Conservation (phyloP, 495 filamentous ascomycete genomes). For the Podospora bellae-mahoneyi region DNA sequence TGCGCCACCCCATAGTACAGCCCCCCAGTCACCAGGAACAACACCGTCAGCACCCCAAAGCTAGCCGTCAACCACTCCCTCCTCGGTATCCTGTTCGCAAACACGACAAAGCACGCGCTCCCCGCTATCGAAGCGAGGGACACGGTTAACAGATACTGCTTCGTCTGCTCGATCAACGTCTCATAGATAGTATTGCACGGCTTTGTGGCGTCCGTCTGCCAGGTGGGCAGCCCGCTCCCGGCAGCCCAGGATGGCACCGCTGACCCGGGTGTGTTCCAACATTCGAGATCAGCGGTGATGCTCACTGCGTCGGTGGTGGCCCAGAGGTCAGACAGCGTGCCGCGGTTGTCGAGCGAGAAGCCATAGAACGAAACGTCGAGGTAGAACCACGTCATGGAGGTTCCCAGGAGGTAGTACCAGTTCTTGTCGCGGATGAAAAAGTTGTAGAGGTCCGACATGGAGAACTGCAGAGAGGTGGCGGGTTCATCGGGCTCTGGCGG, state of each 20-base stretch:
- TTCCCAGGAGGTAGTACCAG: conserved; percentile 39
- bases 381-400: conserved; percentile 38
- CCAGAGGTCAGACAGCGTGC: conserved; percentile 36
- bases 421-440: conserved; percentile 37
- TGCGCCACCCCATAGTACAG: conserved; percentile 56
- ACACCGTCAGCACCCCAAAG: conserved; percentile 64
- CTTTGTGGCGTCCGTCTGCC: conserved; percentile 37
- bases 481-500: conserved; percentile 20
- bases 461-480: conserved; percentile 27
- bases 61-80: conserved; percentile 49
- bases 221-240: conserved; percentile 21
- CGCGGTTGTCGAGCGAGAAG: conserved; percentile 36
- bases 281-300: conserved; percentile 35
- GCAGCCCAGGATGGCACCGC: conserved; percentile 26
- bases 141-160: conserved; percentile 66
- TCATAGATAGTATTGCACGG: conserved; percentile 57
- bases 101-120: conserved; percentile 32
- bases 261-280: conserved; percentile 53
- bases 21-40: conserved; percentile 76
- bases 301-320: conserved; percentile 18
- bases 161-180: conserved; percentile 60
- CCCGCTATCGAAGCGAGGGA: conserved; percentile 63
- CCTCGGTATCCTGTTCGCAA: conserved; percentile 64
- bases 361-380: conserved; percentile 41
- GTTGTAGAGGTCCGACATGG: conserved; percentile 27